Evolutionary conservation across 495 filamentous ascomycete species (phyloP).

Genomic region (Annulohypoxylon stygium): DNA sequence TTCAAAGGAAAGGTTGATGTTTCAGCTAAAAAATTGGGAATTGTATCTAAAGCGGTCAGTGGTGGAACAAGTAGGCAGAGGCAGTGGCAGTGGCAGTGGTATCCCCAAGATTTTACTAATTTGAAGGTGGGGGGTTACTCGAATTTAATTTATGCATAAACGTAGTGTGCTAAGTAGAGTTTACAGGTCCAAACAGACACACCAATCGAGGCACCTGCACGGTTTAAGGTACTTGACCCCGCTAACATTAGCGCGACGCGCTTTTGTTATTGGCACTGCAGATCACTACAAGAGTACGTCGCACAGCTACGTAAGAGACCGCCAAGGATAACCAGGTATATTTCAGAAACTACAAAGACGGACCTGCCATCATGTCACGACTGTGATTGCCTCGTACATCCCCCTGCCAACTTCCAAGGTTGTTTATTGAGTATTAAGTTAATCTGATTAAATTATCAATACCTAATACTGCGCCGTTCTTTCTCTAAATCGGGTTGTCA

Average conservation of each 20-base stretch:
- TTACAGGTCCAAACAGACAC: background rate
- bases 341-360: background rate
- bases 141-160: background rate
- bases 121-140: conserved; percentile 20
- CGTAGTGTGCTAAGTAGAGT: background rate
- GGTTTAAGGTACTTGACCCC: background rate
- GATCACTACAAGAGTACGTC: conserved; percentile 1
- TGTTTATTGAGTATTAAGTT: too few species aligned
- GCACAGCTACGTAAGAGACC: too few species aligned
- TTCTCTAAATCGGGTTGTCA: background rate
- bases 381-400: too few species aligned
- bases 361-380: background rate
- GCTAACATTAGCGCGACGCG: conserved; percentile 33
- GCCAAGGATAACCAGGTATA: too few species aligned
- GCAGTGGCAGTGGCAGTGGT: too few species aligned
- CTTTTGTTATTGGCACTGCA: conserved; percentile 17
- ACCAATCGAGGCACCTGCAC: background rate
- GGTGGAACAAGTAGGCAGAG: conserved; percentile 6
- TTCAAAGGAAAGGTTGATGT: conserved; percentile 32
- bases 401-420: too few species aligned
- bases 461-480: background rate
- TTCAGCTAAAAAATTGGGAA: conserved; percentile 17
- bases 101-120: background rate
- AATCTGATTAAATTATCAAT: background rate
- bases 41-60: conserved; percentile 37